Percentiles rank a stretch among this genome's conserved stretches.
These are phyloP conservation scores for Talaromyces sp. DNA, from an alignment of 2,329 filamentous ascomycete species.

Conservation along the genomic window DNA sequence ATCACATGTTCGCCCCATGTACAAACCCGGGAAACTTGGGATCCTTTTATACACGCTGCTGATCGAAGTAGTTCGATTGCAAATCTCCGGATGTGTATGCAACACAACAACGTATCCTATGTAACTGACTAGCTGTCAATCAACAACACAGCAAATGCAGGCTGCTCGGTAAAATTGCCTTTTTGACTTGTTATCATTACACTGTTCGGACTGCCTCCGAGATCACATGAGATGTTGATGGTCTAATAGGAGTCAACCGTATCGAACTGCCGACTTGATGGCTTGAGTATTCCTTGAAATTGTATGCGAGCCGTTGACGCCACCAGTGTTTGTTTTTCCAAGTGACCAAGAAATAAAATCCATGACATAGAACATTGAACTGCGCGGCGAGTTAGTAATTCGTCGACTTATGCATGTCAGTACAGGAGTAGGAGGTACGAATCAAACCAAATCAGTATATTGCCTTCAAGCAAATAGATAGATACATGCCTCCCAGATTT, in stretches of 20 bases:
- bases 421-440: neutral
- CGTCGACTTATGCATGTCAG: neutral
- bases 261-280: constrained; percentile 1
- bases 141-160: neutral
- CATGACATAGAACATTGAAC: neutral
- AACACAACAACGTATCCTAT: neutral
- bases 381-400: neutral
- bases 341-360: neutral
- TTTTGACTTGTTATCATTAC: neutral
- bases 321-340: neutral
- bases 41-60: constrained; percentile 15
- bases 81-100: constrained; percentile 11
- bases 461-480: neutral
- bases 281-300: neutral
- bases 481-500: neutral
- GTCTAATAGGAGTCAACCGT: neutral
- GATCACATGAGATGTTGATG: neutral
- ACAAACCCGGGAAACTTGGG: neutral
- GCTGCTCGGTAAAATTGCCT: neutral
- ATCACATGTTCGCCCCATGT: constrained; percentile 4
- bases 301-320: neutral
- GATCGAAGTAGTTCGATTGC: constrained; percentile 10
- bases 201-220: neutral
- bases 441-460: neutral
- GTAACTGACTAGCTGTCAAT: neutral